Base-by-base conservation (phyloP, 2,329 filamentous ascomycete species). In the Paecilomyces dactylethromorphus region DNA sequence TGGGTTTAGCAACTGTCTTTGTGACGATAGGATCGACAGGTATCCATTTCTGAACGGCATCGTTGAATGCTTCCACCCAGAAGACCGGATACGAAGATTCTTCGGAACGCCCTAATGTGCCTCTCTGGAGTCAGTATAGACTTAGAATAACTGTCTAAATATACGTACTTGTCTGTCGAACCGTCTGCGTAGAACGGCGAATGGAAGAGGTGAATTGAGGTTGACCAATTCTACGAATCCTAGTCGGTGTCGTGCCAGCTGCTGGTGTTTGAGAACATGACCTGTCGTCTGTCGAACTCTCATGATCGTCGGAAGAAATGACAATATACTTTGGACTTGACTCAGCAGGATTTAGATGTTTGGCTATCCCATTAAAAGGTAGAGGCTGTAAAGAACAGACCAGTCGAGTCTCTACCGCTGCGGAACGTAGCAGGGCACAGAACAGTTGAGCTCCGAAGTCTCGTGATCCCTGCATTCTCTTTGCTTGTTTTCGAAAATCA, bases 31-130 rank as follows among this genome's bases (percentile, higher is more conserved):
- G 86, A 70, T 99, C 94, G 39, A 94, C 85, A 0, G 91, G 84
- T 58, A 96, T 84, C 94, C 94, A 99, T 78, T 91, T 96, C 70
- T 97, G 90, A 63, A 91, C 85, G 0, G 89, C 89, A 56, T 86
- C 80, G 63, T 97, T 92, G 63, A 96, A 90, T 3, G 91, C 87
- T 75, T 99, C 94, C 0, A 97, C 88, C 94, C 94, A 99, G 70
- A 92, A 97, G 2, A 97, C 82, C 0, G 94, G 94, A 67, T 88
- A 90, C 0, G 84, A 74, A 0, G 91, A 92, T 68, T 93, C 90
- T 24, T 81, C 82, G 11, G 88, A 82, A 13, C 69, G 75, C 21
- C 74, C 74, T 33, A 71, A 70, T 24, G 75, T 72, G 11, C 71
- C 73, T 55, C 78, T 52, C 24, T 59, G 60, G 22, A 33, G 49